Percentiles rank a stretch among this genome's conserved stretches.
These are phyloP conservation scores for Rosa rugosa DNA, from an alignment of 306 rosid species.

Conservation along the genomic window DNA sequence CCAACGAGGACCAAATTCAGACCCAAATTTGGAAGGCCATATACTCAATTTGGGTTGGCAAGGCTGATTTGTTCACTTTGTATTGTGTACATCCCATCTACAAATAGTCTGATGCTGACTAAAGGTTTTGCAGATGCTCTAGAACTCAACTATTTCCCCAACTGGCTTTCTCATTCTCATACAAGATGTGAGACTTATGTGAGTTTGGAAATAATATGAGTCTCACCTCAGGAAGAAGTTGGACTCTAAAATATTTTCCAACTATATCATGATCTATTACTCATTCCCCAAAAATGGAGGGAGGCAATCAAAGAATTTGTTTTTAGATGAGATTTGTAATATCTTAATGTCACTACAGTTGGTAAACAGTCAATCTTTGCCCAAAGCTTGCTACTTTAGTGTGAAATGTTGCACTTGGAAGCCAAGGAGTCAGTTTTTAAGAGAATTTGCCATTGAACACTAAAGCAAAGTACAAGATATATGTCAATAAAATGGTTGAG, in stretches of 20 bases:
- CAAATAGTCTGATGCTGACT: not conserved
- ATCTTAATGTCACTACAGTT: not conserved
- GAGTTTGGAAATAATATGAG: not conserved
- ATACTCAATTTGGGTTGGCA: not conserved
- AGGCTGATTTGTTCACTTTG: not conserved
- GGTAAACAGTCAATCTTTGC: not conserved
- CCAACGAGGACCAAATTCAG: not conserved
- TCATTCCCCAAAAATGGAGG: not conserved
- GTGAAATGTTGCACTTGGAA: not conserved
- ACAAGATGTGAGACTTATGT: not conserved
- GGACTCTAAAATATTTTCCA: not conserved
- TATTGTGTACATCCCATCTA: not conserved
- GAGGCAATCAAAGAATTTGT: not conserved
- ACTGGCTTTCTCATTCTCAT: not conserved
- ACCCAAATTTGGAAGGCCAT: not conserved
- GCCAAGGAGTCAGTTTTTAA: conserved; percentile 11
- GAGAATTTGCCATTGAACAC: not conserved
- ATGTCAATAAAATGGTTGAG: not conserved
- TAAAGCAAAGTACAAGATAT: not conserved
- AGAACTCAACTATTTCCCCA: not conserved
- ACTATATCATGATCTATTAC: not conserved
- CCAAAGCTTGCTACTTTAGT: not conserved
- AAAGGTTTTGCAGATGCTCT: not conserved
- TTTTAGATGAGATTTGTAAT: not conserved
- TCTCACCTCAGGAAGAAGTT: not conserved